Percentiles rank a stretch among this genome's conserved stretches.
These are phyloP conservation scores for Teratosphaeria nubilosa DNA, from an alignment of 2,329 filamentous ascomycete genomes.

Conservation along the genomic window DNA sequence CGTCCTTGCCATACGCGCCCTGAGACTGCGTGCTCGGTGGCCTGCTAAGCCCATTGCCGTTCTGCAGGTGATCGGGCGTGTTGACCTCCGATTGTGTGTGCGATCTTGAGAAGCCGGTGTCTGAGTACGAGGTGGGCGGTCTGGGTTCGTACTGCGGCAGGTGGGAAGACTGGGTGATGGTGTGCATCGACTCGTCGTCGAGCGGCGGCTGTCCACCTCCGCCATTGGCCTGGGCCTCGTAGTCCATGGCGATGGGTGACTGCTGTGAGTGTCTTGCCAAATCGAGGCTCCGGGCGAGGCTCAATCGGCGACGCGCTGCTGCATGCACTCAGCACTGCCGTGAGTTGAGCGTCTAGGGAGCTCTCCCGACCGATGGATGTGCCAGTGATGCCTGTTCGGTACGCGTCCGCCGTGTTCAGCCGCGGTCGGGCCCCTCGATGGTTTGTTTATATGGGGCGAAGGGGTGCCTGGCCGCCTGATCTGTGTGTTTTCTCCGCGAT, in stretches of 20 bases:
- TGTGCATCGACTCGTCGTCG: conserved; percentile 40
- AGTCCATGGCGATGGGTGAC: conserved; percentile 10
- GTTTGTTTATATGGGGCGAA: background rate
- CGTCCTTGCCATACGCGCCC: conserved; percentile 21
- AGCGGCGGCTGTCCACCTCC: conserved; percentile 21
- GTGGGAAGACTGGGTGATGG: conserved; percentile 34
- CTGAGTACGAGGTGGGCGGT: conserved; percentile 45
- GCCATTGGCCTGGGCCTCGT: conserved; percentile 6
- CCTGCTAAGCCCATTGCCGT: conserved; percentile 22
- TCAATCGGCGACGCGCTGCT: background rate
- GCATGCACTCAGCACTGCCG: background rate
- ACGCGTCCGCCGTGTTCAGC: background rate
- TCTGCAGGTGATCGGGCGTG: conserved; percentile 26
- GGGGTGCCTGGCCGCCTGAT: background rate
- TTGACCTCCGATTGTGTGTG: conserved; percentile 35
- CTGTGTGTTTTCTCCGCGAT: background rate
- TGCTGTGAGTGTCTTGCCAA: background rate
- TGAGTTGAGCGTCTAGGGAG: background rate
- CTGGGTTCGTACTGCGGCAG: conserved; percentile 26
- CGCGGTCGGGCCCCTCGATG: background rate
- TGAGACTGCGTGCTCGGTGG: conserved; percentile 22
- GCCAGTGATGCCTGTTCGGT: background rate
- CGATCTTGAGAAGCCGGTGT: conserved; percentile 37
- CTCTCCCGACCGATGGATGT: background rate
- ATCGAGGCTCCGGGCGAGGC: background rate